Evolutionary conservation across 169 alveolate species (phyloP).

Genomic region (Toxoplasma gondii): DNA sequence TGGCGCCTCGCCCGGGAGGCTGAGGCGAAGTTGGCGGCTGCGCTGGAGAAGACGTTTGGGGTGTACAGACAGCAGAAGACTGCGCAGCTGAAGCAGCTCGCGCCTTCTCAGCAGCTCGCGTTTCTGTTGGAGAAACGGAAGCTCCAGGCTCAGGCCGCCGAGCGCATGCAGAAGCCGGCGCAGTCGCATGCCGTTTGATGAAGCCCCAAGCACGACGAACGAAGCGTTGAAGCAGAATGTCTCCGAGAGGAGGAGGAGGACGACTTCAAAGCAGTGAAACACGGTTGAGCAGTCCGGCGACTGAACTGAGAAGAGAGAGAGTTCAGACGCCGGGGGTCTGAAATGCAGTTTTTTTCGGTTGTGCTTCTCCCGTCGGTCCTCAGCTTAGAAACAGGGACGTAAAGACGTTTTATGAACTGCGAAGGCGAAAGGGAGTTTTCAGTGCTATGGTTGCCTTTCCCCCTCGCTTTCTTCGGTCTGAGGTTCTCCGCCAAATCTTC

Average conservation of each 20-base stretch:
- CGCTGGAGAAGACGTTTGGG: slow-evolving; percentile 17
- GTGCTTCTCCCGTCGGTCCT: no score
- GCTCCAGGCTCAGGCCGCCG: not conserved
- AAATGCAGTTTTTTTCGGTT: no score
- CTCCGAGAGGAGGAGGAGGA: not conserved
- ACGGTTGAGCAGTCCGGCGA: no score
- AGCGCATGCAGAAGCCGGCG: slow-evolving; percentile 5
- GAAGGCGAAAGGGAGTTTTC: no score
- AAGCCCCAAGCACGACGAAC: not conserved
- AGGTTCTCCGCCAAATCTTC: no score
- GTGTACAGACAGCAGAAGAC: slow-evolving; percentile 14
- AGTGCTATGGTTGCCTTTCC: no score
- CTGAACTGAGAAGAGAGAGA: not conserved
- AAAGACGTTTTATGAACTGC: no score
- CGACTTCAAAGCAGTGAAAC: not conserved
- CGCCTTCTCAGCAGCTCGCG: not conserved
- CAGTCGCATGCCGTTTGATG: not conserved
- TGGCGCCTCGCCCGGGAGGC: slow-evolving; percentile 10
- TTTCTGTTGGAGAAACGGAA: not conserved
- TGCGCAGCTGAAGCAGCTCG: not conserved
- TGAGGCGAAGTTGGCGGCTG: slow-evolving; percentile 37
- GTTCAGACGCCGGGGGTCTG: no score
- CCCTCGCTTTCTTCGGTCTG: no score
- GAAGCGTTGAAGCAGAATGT: not conserved
- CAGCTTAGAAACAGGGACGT: no score